phyloP scores from a whole-genome alignment of 495 filamentous ascomycete species.

The Penicillium antarcticum region DNA sequence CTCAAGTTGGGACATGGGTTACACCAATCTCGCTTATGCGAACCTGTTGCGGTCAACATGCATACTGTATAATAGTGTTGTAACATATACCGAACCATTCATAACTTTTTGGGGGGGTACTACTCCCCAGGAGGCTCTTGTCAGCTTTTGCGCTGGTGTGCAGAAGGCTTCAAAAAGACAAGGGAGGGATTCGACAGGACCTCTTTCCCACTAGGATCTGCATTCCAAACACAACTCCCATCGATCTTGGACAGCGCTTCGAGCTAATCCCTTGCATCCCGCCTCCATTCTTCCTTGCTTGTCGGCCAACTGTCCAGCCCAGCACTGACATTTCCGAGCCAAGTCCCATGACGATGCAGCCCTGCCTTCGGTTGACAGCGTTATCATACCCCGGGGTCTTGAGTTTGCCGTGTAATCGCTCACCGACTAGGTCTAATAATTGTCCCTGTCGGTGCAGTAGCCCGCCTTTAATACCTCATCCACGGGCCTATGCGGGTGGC shows the following conservation, averaged over 20 bases:
- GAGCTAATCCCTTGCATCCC: slow-evolving; percentile 21
- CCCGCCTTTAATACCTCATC: background rate
- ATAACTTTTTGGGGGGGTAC: background rate
- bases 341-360: slow-evolving; percentile 15
- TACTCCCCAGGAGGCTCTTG: background rate
- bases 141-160: background rate
- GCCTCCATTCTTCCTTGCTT: slow-evolving; percentile 23
- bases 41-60: slow-evolving; percentile 3
- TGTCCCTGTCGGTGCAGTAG: background rate
- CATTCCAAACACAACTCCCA: slow-evolving; percentile 28
- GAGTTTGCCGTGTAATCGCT: slow-evolving; percentile 8
- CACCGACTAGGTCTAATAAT: slow-evolving; percentile 8
- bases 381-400: background rate
- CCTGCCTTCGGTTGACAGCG: slow-evolving; percentile 3
- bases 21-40: slow-evolving; percentile 7
- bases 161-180: background rate
- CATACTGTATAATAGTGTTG: background rate
- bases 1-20: background rate
- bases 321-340: slow-evolving; percentile 14
- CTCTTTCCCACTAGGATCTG: slow-evolving; percentile 13
- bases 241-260: slow-evolving; percentile 13
- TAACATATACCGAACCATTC: background rate
- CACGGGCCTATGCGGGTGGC: background rate
- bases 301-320: slow-evolving; percentile 8
- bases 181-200: slow-evolving; percentile 2